Evolutionary conservation across 257 asterid species (phyloP).

Genomic region (Capsicum chinense): DNA sequence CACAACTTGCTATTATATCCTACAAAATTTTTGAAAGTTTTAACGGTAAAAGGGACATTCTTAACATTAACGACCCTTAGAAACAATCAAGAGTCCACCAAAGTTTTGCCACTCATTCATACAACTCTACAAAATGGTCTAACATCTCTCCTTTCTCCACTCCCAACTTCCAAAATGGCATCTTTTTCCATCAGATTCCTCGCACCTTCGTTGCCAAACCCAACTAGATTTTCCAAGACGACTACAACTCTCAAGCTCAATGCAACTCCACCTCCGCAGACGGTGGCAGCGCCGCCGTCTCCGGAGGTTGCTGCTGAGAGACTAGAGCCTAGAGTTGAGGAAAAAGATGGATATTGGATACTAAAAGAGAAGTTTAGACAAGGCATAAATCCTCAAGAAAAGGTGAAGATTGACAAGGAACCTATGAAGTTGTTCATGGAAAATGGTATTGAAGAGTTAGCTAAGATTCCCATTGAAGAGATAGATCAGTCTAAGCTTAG

Average conservation of each 20-base stretch:
- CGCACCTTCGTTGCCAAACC: slow-evolving; percentile 52
- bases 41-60: slow-evolving; percentile 19
- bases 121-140: slow-evolving; percentile 53
- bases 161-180: slow-evolving; percentile 48
- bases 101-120: slow-evolving; percentile 33
- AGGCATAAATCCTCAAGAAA: slow-evolving; percentile 88
- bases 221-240: slow-evolving; percentile 34
- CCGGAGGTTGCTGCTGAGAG: slow-evolving; percentile 49
- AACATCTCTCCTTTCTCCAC: slow-evolving; percentile 36
- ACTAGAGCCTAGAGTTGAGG: slow-evolving; percentile 82
- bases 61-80: slow-evolving; percentile 60
- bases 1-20: background rate
- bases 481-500: slow-evolving; percentile 69
- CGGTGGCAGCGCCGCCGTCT: slow-evolving; percentile 53
- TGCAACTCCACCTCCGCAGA: slow-evolving; percentile 62
- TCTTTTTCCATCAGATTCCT: slow-evolving; percentile 65
- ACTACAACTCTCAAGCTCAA: slow-evolving; percentile 38
- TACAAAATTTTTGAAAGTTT: background rate
- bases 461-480: slow-evolving; percentile 70
- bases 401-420: slow-evolving; percentile 82
- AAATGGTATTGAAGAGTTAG: slow-evolving; percentile 72
- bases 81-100: slow-evolving; percentile 59
- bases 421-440: slow-evolving; percentile 91
- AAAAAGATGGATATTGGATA: slow-evolving; percentile 70
- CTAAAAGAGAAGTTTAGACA: slow-evolving; percentile 79